Base-by-base conservation (phyloP, 2,329 filamentous ascomycete genomes). In the Plectosphaerella cucumerina region DNA sequence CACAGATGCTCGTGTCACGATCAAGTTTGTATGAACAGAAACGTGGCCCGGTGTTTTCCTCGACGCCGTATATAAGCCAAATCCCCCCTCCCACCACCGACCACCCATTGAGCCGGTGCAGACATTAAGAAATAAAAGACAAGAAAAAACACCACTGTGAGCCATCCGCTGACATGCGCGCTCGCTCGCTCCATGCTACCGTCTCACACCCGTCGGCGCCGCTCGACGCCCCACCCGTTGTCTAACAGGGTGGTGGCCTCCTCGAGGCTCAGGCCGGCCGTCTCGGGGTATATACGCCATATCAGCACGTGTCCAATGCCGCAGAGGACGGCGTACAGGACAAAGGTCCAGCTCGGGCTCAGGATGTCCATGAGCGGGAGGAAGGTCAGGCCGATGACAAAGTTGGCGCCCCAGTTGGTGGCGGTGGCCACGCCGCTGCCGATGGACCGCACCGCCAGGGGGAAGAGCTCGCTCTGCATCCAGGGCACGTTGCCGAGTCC, bases 381-480 rank as follows among this genome's bases (percentile, higher is more conserved):
- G 61, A 97, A 97, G 0, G 90, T 94, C 54, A 96, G 71, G 0
- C 91, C 92, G 1, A 97, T 78, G 17, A 94, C 66, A 53, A 95
- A 94, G 65, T 97, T 97, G 21, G 87, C 85, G 4, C 79, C 81
- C 93, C 93, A 97, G 62, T 83, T 97, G 6, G 89, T 95, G 5
- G 85, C 86, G 8, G 92, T 93, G 2, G 87, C 81, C 5, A 90
- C 67, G 0, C 85, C 85, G 52, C 85, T 89, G 23, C 89, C 89
- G 2, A 90, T 69, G 5, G 85, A 85, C 46, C 89, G 83, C 44
- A 91, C 87, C 26, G 78, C 77, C 45, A 92, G 75, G 1, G 91
- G 88, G 63, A 97, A 97, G 31, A 96, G 80, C 71, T 97, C 93
- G 59, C 86, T 90, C 71, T 96, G 92, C 78, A 96, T 93, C 93